These are phyloP conservation scores for Alternaria triticimaculans DNA, from an alignment of 2,329 filamentous ascomycete species.

Conservation along the genomic window DNA sequence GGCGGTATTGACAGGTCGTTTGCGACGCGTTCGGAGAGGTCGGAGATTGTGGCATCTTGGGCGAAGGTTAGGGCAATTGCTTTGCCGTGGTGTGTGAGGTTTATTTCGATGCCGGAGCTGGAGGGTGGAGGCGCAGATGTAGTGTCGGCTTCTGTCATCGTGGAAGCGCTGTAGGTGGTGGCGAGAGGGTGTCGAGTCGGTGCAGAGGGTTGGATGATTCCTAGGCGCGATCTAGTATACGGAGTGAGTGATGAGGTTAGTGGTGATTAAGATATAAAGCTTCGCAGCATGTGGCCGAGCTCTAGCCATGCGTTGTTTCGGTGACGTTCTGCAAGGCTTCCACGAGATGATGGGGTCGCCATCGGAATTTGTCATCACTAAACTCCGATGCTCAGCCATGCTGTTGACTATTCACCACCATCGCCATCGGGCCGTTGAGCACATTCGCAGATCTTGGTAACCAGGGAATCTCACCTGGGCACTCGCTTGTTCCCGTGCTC, in stretches of 20 bases:
- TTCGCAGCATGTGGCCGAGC: constrained; percentile 30
- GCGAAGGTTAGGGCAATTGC: constrained; percentile 57
- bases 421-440: neutral
- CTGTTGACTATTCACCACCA: neutral
- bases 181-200: neutral
- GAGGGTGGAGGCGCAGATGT: constrained; percentile 12
- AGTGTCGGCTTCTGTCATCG: constrained; percentile 23
- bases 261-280: constrained; percentile 37
- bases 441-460: neutral
- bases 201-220: neutral
- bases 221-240: constrained; percentile 5
- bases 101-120: constrained; percentile 47
- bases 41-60: constrained; percentile 58
- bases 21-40: constrained; percentile 67
- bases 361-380: constrained; percentile 46
- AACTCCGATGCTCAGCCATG: neutral
- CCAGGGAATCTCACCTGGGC: neutral
- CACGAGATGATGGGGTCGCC: constrained; percentile 31
- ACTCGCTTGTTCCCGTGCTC: neutral
- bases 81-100: constrained; percentile 63
- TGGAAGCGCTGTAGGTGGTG: neutral
- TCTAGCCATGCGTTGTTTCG: constrained; percentile 27
- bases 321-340: constrained; percentile 47
- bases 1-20: constrained; percentile 64
- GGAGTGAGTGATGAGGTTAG: constrained; percentile 31